Conservation (phyloP, 208 protist species). For the Crithidia thermophila region DNA sequence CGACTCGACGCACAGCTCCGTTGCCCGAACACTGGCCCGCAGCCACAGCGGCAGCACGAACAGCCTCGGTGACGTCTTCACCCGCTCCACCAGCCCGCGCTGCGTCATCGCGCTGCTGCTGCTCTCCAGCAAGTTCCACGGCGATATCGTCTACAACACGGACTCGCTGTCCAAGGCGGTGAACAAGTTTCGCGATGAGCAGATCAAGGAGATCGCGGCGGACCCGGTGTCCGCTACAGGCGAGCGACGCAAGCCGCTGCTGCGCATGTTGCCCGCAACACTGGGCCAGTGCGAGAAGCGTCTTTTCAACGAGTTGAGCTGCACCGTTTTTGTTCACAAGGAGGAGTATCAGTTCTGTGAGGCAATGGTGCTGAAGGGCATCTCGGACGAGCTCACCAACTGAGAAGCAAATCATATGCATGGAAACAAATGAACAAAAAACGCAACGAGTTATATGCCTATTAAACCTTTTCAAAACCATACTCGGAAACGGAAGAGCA, state of each 20-base stretch:
- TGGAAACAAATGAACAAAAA: background rate
- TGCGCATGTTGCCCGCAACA: conserved; percentile 21
- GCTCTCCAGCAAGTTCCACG: conserved; percentile 48
- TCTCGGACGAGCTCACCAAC: background rate
- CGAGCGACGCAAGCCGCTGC: conserved; percentile 6
- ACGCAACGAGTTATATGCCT: too few species aligned
- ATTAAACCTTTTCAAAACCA: too few species aligned
- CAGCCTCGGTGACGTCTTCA: conserved; percentile 29
- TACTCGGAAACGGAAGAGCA: too few species aligned
- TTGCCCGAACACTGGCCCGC: conserved; percentile 6
- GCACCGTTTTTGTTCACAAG: conserved; percentile 31
- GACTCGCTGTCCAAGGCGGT: conserved; percentile 35
- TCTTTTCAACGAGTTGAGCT: conserved; percentile 37
- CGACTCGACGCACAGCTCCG: background rate
- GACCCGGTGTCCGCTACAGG: background rate
- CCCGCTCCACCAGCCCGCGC: conserved; percentile 31
- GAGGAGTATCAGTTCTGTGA: conserved; percentile 38
- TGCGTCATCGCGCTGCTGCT: conserved; percentile 40
- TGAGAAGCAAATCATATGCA: too few species aligned
- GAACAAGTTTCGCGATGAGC: conserved; percentile 25
- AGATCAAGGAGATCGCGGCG: background rate
- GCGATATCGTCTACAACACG: conserved; percentile 46
- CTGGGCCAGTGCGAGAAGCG: conserved; percentile 46
- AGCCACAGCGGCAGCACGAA: conserved; percentile 19
- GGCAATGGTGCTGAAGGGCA: conserved; percentile 8